phyloP scores from a whole-genome alignment of 305 asterid genomes.

The Plantago coronopus region DNA sequence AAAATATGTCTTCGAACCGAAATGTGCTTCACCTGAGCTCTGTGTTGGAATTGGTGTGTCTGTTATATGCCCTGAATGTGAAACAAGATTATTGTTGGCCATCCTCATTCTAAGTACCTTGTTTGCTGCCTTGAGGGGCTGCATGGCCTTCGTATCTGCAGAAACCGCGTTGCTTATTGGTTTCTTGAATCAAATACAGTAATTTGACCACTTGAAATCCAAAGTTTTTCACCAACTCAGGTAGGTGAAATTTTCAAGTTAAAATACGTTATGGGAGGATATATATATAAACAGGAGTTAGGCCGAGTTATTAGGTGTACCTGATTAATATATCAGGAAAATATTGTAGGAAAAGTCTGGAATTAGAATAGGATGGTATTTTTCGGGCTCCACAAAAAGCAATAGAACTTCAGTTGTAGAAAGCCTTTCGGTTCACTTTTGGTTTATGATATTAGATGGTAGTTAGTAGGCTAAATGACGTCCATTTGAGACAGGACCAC shows the following conservation, averaged over 20 bases:
- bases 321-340: conserved; percentile 12
- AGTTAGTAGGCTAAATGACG: conserved; percentile 2
- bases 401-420: conserved; percentile 8
- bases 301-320: conserved; percentile 21
- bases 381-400: conserved; percentile 25
- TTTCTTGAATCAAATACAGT: background rate
- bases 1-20: conserved; percentile 20
- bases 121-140: conserved; percentile 28
- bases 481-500: conserved; percentile 9
- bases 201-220: too few relatives aligned
- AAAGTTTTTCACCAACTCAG: background rate
- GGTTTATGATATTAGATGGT: conserved; percentile 3
- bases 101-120: conserved; percentile 24
- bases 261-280: background rate
- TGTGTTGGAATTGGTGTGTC: conserved; percentile 3
- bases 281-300: conserved; percentile 12
- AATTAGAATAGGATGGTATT: conserved; percentile 14
- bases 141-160: conserved; percentile 11
- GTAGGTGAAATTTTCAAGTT: background rate
- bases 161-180: background rate
- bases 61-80: conserved; percentile 11
- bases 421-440: conserved; percentile 7
- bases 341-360: background rate
- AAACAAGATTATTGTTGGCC: conserved; percentile 1
- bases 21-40: conserved; percentile 17